Evolutionary conservation across 768 basidiomycete genomes (phyloP), one percentile per base, ranked within the genome.

Genomic region (Hygrophorus russula): DNA sequence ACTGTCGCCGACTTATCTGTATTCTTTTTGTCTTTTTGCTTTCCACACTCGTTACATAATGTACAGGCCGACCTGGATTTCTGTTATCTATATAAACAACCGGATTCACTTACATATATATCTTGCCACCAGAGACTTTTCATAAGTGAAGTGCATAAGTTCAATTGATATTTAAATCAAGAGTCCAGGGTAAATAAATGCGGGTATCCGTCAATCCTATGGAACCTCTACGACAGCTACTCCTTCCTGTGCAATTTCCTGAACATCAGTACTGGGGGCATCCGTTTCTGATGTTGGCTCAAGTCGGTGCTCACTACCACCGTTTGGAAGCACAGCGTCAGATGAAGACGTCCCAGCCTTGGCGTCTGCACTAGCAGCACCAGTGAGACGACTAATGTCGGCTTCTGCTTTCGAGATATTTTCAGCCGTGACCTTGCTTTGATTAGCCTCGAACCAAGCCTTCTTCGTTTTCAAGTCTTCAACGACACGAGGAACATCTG

Each of bases 401-500:
- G 70, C 73, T 59, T 90, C 82, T 10, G 82, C 89, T 63, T 84
- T 84, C 31, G 79, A 76, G 40, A 91, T 66, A 52, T 87, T 86
- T 56, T 87, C 85, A 4, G 76, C 73, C 2, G 88, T 90, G 49
- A 74, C 76, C 17, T 77, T 78, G 19, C 74, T 76, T 62, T 93
- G 91, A 65, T 98, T 98, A 27, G 87, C 93, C 59, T 84, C 80
- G 55, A 79, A 96, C 91, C 92, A 98, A 17, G 80, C 71, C 67
- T 92, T 92, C 74, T 98, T 99, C 40, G 78, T 87, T 62, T 84
- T 84, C 46, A 99, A 71, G 59, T 96, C 88, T 56, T 88, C 85
- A 45, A 98, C 70, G 37, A 90, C 77, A 42, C 89, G 84, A 42
- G 80, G 73, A 28, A 92, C 73, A 50, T 99, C 93, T 4, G 71